phyloP scores from a whole-genome alignment of 1,139 yeast genomes.

The Casaregolazyma suthepensis region DNA sequence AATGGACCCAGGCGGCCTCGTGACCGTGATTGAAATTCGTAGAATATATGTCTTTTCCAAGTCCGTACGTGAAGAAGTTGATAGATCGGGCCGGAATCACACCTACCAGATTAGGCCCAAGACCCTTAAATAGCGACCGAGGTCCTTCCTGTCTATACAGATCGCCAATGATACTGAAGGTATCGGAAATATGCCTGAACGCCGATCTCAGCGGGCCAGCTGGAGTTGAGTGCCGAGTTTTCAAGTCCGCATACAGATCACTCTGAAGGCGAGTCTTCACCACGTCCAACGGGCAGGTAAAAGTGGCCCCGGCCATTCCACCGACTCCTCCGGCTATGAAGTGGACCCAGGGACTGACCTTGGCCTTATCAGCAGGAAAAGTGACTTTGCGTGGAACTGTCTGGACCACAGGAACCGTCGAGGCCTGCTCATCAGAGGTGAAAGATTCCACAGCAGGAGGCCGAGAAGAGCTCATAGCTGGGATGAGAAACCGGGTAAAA shows the following conservation, averaged over 20 bases:
- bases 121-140: conserved; percentile 82
- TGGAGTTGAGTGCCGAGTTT: conserved; percentile 11
- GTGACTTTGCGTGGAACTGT: conserved; percentile 18
- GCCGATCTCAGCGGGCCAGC: conserved; percentile 37
- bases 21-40: conserved; percentile 60
- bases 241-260: conserved; percentile 49
- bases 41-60: conserved; percentile 70
- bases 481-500: background rate
- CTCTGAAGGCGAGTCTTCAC: conserved; percentile 94
- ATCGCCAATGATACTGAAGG: conserved; percentile 61
- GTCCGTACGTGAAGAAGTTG: conserved; percentile 94
- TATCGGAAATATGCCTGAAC: conserved; percentile 72
- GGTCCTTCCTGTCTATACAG: conserved; percentile 76
- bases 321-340: conserved; percentile 99
- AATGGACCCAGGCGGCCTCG: conserved; percentile 82
- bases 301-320: conserved; percentile 95
- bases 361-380: conserved; percentile 17
- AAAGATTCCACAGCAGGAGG: conserved; percentile 21
- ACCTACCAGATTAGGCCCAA: conserved; percentile 95
- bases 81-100: conserved; percentile 98
- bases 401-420: conserved; percentile 21
- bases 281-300: conserved; percentile 93
- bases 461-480: background rate
- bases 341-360: conserved; percentile 83
- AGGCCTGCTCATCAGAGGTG: conserved; percentile 18